A percentile compares a stretch with the other conserved stretches of the same genome.
Conservation (phyloP, 2,329 filamentous ascomycete genomes). For the Venturia asperata region DNA sequence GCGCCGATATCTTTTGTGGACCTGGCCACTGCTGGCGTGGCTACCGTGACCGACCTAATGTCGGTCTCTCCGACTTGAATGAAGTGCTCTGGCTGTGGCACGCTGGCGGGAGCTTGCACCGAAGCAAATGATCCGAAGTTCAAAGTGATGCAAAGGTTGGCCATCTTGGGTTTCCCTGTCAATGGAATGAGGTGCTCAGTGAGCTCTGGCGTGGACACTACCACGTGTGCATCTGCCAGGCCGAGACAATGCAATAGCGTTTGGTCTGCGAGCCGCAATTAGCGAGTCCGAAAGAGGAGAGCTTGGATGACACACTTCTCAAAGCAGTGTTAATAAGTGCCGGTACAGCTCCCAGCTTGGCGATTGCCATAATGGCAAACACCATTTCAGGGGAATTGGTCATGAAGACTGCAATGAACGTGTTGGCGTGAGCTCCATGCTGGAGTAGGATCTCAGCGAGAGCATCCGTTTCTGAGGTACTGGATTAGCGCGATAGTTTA, state of each 20-base stretch:
- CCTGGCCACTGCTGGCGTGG: constrained; percentile 4
- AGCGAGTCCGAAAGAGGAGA: background rate
- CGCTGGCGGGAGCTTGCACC: background rate
- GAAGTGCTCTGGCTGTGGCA: background rate
- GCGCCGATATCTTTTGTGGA: constrained; percentile 27
- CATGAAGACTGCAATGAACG: constrained; percentile 42
- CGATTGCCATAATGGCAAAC: constrained; percentile 38
- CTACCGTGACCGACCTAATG: background rate
- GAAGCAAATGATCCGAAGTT: constrained; percentile 14
- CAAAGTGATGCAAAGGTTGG: constrained; percentile 13
- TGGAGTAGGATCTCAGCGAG: constrained; percentile 38
- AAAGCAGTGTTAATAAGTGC: constrained; percentile 43
- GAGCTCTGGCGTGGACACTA: constrained; percentile 18
- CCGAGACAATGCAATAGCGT: constrained; percentile 18
- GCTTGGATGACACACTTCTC: constrained; percentile 31
- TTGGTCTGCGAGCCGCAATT: background rate
- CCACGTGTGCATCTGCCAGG: constrained; percentile 7
- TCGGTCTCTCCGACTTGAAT: background rate
- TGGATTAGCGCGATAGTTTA: background rate
- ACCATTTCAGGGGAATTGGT: constrained; percentile 46
- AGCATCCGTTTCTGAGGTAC: constrained; percentile 35
- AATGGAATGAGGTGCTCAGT: constrained; percentile 13
- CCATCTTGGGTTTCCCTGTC: background rate
- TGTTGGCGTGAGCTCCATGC: constrained; percentile 33
- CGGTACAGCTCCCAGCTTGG: constrained; percentile 40